Evolutionary conservation across 2,329 filamentous ascomycete genomes (phyloP).

Genomic region (Trichoderma semiorbis): DNA sequence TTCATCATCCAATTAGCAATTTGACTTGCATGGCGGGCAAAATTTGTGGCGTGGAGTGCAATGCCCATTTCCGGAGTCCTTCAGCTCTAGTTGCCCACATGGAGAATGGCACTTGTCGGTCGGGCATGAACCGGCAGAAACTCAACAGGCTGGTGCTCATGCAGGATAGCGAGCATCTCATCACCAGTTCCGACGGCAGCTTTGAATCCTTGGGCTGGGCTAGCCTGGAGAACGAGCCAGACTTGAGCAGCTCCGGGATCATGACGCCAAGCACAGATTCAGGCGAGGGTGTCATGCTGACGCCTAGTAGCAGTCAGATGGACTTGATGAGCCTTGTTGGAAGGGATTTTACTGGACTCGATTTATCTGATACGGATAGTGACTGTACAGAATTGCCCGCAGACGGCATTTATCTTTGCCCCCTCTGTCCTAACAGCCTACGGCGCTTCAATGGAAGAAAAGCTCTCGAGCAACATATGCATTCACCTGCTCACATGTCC

Average conservation of each 20-base stretch:
- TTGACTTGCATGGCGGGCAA: slow-evolving; percentile 14
- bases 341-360: neutral
- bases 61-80: slow-evolving; percentile 11
- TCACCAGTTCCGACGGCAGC: neutral
- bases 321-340: neutral
- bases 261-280: slow-evolving; percentile 7
- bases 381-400: neutral
- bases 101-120: slow-evolving; percentile 19
- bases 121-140: slow-evolving; percentile 18
- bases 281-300: neutral
- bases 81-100: slow-evolving; percentile 21
- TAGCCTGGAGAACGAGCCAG: neutral
- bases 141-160: slow-evolving; percentile 9
- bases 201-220: neutral
- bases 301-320: neutral
- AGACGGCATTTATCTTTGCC: neutral
- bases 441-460: neutral
- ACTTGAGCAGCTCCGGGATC: neutral
- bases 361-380: neutral
- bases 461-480: neutral
- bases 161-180: slow-evolving; percentile 15
- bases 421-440: neutral
- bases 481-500: neutral
- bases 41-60: slow-evolving; percentile 6
- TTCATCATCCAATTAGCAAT: slow-evolving; percentile 18